phyloP scores from a whole-genome alignment of 495 filamentous ascomycete species.

The Aspergillus leporis region DNA sequence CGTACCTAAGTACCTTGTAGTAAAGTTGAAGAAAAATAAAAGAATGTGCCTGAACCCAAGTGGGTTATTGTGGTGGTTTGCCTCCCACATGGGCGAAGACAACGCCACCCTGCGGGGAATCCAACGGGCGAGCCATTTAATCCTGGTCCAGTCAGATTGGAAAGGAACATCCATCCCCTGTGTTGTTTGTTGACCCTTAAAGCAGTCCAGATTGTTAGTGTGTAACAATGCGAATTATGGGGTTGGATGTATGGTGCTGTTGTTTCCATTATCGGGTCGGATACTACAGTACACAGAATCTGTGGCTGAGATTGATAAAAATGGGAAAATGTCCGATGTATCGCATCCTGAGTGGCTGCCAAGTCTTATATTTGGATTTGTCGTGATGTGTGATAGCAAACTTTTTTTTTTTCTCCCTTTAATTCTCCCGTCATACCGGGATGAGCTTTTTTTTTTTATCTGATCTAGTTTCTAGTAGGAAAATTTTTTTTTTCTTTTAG shows the following conservation, averaged over 20 bases:
- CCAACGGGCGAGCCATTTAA: background rate
- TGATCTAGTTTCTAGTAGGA: no score
- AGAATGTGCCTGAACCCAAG: background rate
- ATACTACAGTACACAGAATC: no score
- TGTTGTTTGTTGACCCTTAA: background rate
- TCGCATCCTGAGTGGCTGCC: background rate
- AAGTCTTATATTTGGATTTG: background rate
- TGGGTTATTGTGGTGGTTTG: background rate
- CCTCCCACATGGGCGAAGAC: slow-evolving; percentile 1
- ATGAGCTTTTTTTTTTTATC: no score
- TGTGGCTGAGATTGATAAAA: background rate
- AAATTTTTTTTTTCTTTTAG: no score
- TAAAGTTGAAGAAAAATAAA: no score
- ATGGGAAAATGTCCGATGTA: background rate
- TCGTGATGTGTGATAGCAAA: no score
- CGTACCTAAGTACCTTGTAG: no score
- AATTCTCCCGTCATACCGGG: no score
- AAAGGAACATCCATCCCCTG: background rate
- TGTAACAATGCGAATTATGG: no score
- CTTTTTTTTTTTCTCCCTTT: no score
- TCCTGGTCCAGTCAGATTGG: background rate
- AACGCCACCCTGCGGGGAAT: slow-evolving; percentile 2
- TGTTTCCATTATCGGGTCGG: no score
- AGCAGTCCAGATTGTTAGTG: background rate
- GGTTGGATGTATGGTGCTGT: no score